phyloP scores from a whole-genome alignment of 345 rosid species.

The Sisymbrium irio region DNA sequence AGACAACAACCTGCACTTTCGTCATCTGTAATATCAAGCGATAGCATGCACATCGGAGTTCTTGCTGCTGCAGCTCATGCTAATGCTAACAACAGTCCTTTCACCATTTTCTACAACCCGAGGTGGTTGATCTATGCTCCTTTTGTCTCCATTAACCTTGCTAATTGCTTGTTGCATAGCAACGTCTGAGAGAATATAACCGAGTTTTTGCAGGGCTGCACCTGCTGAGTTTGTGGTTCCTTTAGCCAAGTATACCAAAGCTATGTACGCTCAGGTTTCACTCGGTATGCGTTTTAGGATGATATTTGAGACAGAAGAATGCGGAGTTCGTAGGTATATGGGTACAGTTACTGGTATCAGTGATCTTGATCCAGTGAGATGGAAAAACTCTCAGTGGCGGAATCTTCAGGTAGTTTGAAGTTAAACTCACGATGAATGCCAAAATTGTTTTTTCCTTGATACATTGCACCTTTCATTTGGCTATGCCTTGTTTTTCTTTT shows the following conservation, averaged over 20 bases:
- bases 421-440: slow-evolving; percentile 4
- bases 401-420: slow-evolving; percentile 78
- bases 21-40: slow-evolving; percentile 94
- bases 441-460: background rate
- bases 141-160: background rate
- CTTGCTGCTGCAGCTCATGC: slow-evolving; percentile 99
- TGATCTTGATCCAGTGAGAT: slow-evolving; percentile 83
- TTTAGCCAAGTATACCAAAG: slow-evolving; percentile 85
- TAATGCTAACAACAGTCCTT: slow-evolving; percentile 87
- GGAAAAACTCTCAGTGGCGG: slow-evolving; percentile 98
- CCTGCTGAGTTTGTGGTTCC: slow-evolving; percentile 97
- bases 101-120: slow-evolving; percentile 90
- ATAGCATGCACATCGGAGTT: slow-evolving; percentile 98
- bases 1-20: slow-evolving; percentile 91
- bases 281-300: slow-evolving; percentile 95
- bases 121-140: slow-evolving; percentile 46
- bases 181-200: slow-evolving; percentile 28
- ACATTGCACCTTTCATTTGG: slow-evolving; percentile 7
- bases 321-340: slow-evolving; percentile 94
- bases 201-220: slow-evolving; percentile 68
- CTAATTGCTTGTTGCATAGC: background rate
- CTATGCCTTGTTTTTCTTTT: background rate
- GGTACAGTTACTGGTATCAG: slow-evolving; percentile 88
- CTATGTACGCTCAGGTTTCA: slow-evolving; percentile 84
- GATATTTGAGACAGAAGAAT: slow-evolving; percentile 98